Percentiles rank a stretch among this genome's conserved stretches.
Evolutionary conservation across 2,329 filamentous ascomycete species (phyloP).

Genomic region (Fonsecaea monophora): DNA sequence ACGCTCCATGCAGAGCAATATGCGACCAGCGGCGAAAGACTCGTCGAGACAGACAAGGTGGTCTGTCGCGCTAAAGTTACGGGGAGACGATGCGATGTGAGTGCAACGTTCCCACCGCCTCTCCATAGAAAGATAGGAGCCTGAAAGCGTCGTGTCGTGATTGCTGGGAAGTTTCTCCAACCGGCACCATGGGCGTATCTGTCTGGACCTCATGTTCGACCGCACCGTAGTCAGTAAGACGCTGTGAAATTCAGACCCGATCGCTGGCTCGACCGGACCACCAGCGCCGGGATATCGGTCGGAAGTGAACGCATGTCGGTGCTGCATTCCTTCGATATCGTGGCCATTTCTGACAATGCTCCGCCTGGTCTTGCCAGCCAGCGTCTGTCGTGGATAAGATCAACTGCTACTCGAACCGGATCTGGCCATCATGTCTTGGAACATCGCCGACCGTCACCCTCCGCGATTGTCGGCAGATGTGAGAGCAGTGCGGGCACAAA

Average conservation of each 20-base stretch:
- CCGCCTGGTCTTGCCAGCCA: neutral
- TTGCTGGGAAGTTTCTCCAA: conserved; percentile 42
- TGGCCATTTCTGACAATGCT: neutral
- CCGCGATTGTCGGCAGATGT: neutral
- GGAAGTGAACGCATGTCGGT: neutral
- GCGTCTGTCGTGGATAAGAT: neutral
- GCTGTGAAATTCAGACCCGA: conserved; percentile 34
- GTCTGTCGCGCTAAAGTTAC: conserved; percentile 65
- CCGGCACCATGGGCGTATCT: conserved; percentile 23
- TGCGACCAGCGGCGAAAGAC: neutral
- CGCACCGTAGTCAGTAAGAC: conserved; percentile 34
- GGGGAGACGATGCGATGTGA: conserved; percentile 57
- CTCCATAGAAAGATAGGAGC: conserved; percentile 41
- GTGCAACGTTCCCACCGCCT: conserved; percentile 50
- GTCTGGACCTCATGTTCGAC: conserved; percentile 14
- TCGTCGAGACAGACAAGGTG: neutral
- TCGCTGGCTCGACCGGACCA: conserved; percentile 47
- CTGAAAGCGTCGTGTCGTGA: conserved; percentile 45
- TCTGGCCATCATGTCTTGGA: neutral
- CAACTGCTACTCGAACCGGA: neutral
- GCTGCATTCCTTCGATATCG: neutral
- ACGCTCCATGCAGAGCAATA: conserved; percentile 13
- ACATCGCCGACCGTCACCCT: neutral
- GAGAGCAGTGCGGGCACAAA: conserved; percentile 11
- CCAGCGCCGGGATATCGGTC: neutral